Evolutionary conservation across 2,329 filamentous ascomycete species (phyloP).

Genomic region (Penicillium corylophilum): DNA sequence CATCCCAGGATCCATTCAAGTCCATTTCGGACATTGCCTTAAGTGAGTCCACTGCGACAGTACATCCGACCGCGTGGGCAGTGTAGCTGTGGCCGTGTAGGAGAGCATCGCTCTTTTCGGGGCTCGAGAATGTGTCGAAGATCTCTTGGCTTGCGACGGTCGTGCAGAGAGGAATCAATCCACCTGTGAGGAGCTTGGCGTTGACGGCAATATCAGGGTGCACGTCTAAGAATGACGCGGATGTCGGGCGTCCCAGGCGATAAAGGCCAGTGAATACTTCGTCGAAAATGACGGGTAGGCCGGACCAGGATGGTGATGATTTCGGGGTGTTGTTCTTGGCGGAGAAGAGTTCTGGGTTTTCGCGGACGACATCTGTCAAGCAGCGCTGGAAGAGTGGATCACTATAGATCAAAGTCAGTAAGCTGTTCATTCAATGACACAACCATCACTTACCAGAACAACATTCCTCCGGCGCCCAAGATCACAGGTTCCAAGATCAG

Average conservation of each 20-base stretch:
- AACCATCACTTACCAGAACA: slow-evolving; percentile 62
- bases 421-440: not conserved
- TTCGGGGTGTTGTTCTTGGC: slow-evolving; percentile 11
- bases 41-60: slow-evolving; percentile 70
- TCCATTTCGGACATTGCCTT: slow-evolving; percentile 61
- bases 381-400: slow-evolving; percentile 78
- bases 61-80: slow-evolving; percentile 76
- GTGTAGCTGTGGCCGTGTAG: slow-evolving; percentile 87
- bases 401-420: slow-evolving; percentile 41
- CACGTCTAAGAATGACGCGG: slow-evolving; percentile 67
- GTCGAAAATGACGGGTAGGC: slow-evolving; percentile 77
- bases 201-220: slow-evolving; percentile 76
- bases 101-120: slow-evolving; percentile 74
- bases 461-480: slow-evolving; percentile 80
- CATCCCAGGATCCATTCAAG: slow-evolving; percentile 55
- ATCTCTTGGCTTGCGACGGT: slow-evolving; percentile 73
- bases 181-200: slow-evolving; percentile 80
- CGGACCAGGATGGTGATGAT: slow-evolving; percentile 57
- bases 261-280: slow-evolving; percentile 87
- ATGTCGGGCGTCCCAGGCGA: slow-evolving; percentile 70
- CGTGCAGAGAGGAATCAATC: slow-evolving; percentile 71
- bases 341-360: slow-evolving; percentile 57
- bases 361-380: slow-evolving; percentile 66
- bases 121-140: slow-evolving; percentile 68
- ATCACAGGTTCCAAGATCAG: slow-evolving; percentile 78